These are phyloP conservation scores for Lipomyces starkeyi DNA, from an alignment of 805 yeast species.

Conservation along the genomic window DNA sequence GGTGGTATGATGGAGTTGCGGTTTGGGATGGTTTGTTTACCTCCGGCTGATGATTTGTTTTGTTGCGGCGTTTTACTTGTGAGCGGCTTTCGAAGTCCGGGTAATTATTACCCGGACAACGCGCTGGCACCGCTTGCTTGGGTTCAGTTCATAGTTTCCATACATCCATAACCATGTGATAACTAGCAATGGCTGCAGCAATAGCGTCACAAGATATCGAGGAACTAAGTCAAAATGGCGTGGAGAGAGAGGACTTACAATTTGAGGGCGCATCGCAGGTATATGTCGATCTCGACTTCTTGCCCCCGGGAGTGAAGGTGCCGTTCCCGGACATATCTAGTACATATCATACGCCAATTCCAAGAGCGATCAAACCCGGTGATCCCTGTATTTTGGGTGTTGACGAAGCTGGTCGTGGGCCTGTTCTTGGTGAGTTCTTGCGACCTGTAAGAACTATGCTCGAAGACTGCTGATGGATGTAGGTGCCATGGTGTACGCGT, in stretches of 20 bases:
- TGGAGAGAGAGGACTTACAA: background rate
- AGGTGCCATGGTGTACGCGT: slow-evolving; percentile 91
- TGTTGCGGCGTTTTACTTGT: background rate
- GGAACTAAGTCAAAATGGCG: slow-evolving; percentile 6
- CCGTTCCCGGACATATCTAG: slow-evolving; percentile 22
- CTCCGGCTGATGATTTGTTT: background rate
- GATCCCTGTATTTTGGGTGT: slow-evolving; percentile 70
- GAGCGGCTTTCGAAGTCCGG: background rate
- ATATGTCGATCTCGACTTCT: slow-evolving; percentile 9
- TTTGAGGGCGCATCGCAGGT: background rate
- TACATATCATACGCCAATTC: slow-evolving; percentile 34
- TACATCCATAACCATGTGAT: background rate
- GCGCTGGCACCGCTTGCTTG: slow-evolving; percentile 3
- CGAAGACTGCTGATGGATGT: slow-evolving; percentile 4
- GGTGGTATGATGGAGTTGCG: background rate
- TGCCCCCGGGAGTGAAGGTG: slow-evolving; percentile 29
- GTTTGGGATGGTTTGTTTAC: background rate
- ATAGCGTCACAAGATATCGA: background rate
- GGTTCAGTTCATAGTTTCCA: no score
- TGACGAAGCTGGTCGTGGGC: slow-evolving; percentile 99
- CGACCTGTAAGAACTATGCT: background rate
- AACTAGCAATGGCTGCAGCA: background rate
- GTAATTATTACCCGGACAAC: slow-evolving; percentile 31
- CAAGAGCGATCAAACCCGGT: slow-evolving; percentile 16
- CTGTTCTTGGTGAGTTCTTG: slow-evolving; percentile 70